Conservation (phyloP, 805 yeast genomes). For the Sugiyamaella mastotermitis region DNA sequence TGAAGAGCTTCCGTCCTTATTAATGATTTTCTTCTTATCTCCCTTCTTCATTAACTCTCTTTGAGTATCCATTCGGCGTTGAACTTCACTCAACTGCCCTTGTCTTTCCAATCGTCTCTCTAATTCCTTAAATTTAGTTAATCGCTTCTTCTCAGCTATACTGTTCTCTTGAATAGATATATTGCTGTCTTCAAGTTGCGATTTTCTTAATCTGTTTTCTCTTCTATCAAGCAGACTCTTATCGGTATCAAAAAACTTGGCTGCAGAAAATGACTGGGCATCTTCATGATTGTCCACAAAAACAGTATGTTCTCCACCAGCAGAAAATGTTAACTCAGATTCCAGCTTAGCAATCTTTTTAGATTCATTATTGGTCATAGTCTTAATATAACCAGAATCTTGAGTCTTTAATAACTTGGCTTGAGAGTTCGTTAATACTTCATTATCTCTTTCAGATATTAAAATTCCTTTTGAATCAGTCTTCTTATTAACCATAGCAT, state of each 20-base stretch:
- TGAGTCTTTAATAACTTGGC: slow-evolving; percentile 82
- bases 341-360: slow-evolving; percentile 56
- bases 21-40: slow-evolving; percentile 67
- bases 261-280: slow-evolving; percentile 56
- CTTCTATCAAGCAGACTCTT: slow-evolving; percentile 51
- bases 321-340: slow-evolving; percentile 28
- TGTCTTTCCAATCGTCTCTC: slow-evolving; percentile 66
- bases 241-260: slow-evolving; percentile 64
- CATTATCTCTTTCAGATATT: slow-evolving; percentile 48
- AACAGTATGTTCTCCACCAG: slow-evolving; percentile 75
- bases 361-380: slow-evolving; percentile 64
- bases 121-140: slow-evolving; percentile 54
- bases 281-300: slow-evolving; percentile 65
- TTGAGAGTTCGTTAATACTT: slow-evolving; percentile 63
- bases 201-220: slow-evolving; percentile 63
- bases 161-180: slow-evolving; percentile 13
- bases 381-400: slow-evolving; percentile 79
- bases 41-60: slow-evolving; percentile 90
- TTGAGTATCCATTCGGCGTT: slow-evolving; percentile 67
- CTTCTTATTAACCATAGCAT: slow-evolving; percentile 72
- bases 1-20: slow-evolving; percentile 56
- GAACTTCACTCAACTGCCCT: slow-evolving; percentile 58
- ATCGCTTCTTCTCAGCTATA: slow-evolving; percentile 14
- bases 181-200: slow-evolving; percentile 42
- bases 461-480: slow-evolving; percentile 69